phyloP scores from a whole-genome alignment of 768 basidiomycete genomes.

The Rhodotorula toruloides region DNA sequence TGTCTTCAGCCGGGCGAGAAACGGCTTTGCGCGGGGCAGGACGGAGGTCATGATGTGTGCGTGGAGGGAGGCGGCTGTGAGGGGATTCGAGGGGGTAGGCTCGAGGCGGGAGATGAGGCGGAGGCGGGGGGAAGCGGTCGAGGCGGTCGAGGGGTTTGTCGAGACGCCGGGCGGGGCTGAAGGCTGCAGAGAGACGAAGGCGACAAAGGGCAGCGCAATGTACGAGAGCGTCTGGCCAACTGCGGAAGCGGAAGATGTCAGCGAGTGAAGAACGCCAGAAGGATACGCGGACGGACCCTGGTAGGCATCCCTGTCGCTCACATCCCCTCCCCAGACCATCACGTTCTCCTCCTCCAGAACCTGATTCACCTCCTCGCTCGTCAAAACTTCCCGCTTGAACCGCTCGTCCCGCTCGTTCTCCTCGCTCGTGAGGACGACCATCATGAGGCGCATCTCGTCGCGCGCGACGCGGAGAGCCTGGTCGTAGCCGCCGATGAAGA shows the following conservation, averaged over 20 bases:
- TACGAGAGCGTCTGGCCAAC: conserved; percentile 54
- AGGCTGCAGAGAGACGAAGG: conserved; percentile 82
- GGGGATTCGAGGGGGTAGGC: conserved; percentile 55
- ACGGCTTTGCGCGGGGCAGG: conserved; percentile 73
- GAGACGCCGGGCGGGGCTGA: conserved; percentile 48
- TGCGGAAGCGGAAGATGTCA: conserved; percentile 9
- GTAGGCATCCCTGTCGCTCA: conserved; percentile 75
- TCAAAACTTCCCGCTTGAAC: conserved; percentile 78
- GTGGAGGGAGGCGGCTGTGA: conserved; percentile 58
- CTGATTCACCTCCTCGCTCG: conserved; percentile 64
- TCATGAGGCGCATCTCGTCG: conserved; percentile 66
- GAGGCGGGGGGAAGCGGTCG: conserved; percentile 52
- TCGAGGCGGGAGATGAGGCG: conserved; percentile 82
- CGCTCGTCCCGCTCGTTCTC: conserved; percentile 84
- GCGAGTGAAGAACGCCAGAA: conserved; percentile 22
- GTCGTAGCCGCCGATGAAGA: conserved; percentile 75
- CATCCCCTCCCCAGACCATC: conserved; percentile 82
- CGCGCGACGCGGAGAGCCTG: conserved; percentile 66
- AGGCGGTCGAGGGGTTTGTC: conserved; percentile 36
- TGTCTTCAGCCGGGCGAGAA: conserved; percentile 60
- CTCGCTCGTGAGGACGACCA: conserved; percentile 74
- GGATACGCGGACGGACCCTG: conserved; percentile 53
- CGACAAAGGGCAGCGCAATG: conserved; percentile 90
- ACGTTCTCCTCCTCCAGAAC: conserved; percentile 54
- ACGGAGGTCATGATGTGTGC: conserved; percentile 66